Base-by-base conservation (phyloP, 495 filamentous ascomycete species). In the Stereocaulon alpinum region DNA sequence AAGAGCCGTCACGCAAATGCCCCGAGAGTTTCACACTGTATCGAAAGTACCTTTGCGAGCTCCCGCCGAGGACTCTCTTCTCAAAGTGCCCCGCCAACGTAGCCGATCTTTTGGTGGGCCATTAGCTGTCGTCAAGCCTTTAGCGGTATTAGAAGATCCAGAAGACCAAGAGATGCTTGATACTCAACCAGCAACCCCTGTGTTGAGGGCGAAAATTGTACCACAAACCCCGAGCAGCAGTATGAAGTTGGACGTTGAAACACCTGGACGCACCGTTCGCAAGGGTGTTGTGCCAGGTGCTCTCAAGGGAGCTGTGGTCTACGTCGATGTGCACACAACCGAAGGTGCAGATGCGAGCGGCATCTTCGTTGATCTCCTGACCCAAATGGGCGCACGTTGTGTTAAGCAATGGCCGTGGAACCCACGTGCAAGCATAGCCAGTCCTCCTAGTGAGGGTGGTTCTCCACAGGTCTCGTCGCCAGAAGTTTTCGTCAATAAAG, bases 351-450 rank as follows among this genome's bases (percentile, higher is more conserved):
- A 94, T 69, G 89, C 89, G 17, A 91, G 86, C 60, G 80, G 81
- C 17, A 83, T 93, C 52, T 96, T 96, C 68, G 78, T 86, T 17
- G 86, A 93, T 61, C 79, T 95, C 9, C 76, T 96, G 43, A 79
- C 79, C 6, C 83, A 87, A 56, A 89, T 98, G 80, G 93, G 93
- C 11, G 93, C 91, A 18, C 81, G 83, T 32, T 91, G 87, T 63
- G 80, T 94, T 15, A 88, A 86, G 71, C 78, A 76, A 24, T 98
- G 93, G 93, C 78, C 78, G 14, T 95, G 89, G 89, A 93, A 89
- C 61, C 86, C 86, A 10, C 67, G 72, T 3, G 64, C 70, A 6
- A 77, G 75, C 57, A 51, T 72, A 45, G 72, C 68, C 12, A 44
- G 22, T 22, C 56, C 55, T 48, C 49, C 37, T 15, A 24, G 44